phyloP scores from a whole-genome alignment of 805 yeast genomes.

The Starmerella vaccinii region DNA sequence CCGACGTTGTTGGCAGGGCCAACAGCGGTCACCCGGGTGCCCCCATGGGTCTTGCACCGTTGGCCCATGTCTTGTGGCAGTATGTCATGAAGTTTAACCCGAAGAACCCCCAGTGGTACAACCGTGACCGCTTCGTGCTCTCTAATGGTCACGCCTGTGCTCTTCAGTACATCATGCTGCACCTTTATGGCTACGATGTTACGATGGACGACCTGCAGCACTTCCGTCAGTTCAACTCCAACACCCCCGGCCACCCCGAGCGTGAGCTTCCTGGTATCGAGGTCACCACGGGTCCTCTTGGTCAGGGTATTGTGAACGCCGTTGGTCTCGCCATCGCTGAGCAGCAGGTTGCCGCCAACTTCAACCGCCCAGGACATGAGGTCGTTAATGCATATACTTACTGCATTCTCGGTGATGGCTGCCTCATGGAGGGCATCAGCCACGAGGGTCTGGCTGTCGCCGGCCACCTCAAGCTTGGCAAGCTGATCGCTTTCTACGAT shows the following conservation, averaged over 20 bases:
- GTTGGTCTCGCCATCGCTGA: constrained; percentile 96
- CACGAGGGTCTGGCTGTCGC: constrained; percentile 91
- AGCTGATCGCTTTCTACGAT: constrained; percentile 91
- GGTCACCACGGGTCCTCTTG: constrained; percentile 97
- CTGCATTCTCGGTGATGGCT: constrained; percentile 88
- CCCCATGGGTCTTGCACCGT: constrained; percentile 94
- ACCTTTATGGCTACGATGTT: constrained; percentile 73
- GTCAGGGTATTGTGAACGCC: constrained; percentile 95
- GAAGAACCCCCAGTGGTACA: constrained; percentile 81
- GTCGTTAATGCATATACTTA: constrained; percentile 69
- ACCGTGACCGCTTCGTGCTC: constrained; percentile 89
- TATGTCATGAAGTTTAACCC: constrained; percentile 79
- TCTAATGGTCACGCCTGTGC: constrained; percentile 97
- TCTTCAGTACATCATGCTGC: constrained; percentile 71
- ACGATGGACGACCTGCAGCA: constrained; percentile 75
- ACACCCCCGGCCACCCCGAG: constrained; percentile 98
- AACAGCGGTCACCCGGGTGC: constrained; percentile 99
- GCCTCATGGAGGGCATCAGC: constrained; percentile 96
- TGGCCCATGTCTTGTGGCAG: constrained; percentile 75
- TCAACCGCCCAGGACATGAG: constrained; percentile 74
- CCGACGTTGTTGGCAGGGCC: constrained; percentile 77
- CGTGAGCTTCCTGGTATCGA: constrained; percentile 83
- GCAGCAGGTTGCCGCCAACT: constrained; percentile 80
- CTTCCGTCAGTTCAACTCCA: constrained; percentile 83
- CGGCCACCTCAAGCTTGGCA: constrained; percentile 88